Evolutionary conservation across 495 filamentous ascomycete species (phyloP), one percentile per base, ranked within the genome.

Genomic region (Alectoria sarmentosa): DNA sequence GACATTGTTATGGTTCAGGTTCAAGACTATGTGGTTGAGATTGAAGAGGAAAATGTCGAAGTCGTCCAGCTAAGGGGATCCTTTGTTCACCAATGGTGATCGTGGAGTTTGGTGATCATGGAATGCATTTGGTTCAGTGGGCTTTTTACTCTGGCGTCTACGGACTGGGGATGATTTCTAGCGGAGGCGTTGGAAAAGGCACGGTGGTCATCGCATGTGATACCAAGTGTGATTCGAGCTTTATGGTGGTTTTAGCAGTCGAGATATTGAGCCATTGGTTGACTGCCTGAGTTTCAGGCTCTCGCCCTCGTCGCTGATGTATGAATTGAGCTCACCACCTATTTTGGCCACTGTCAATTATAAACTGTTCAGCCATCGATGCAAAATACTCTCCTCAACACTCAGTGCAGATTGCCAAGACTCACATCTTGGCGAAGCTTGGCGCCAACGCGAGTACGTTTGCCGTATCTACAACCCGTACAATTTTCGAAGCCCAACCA

Each of bases 1-100:
- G 70, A 44, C 58, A 3, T 34, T 72, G 3, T 70, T 72, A 26
- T 68, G 69, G 66, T 70, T 70, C 36, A 52, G 65, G 28, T 44
- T 70, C 42, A 70, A 65, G 64, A 72, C 70, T 1, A 58, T 67
- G 61, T 70, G 59, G 63, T 58, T 72, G 56, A 64, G 59, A 44
- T 48, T 69, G 57, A 72, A 65, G 62, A 65, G 55, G 52, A 70
- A 59, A 59, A 68, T 72, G 61, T 44, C 60, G 26, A 63, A 15
- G 26, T 63, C 44, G 46, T 21, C 10, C 0, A 63, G 39, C 44
- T 62, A 38, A 15, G 28, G 13, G 32, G n/a, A 15, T 21, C 30
- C 15, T 54, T 30, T 4, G 28, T 41, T n/a, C 23, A 54, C 15
- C 17, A 28, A 54, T 26, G 28, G 46, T 21, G 34, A 26, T 46